phyloP scores from a whole-genome alignment of 129 eudicot genomes.

The Centella asiatica region DNA sequence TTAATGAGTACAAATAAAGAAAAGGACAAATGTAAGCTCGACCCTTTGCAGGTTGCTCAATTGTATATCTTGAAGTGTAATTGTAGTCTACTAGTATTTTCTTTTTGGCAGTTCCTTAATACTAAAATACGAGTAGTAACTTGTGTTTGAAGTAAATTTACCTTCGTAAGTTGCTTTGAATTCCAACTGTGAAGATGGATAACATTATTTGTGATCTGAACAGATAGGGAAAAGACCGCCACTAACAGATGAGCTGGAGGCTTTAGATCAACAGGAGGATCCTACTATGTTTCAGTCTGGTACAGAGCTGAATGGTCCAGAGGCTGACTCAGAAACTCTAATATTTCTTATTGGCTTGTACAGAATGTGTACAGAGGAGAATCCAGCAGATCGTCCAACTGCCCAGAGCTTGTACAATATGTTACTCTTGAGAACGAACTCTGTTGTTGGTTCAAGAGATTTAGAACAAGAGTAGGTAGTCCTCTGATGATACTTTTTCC shows the following conservation, averaged over 20 bases:
- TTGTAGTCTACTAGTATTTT: too few relatives aligned
- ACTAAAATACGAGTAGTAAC: too few relatives aligned
- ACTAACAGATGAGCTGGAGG: conserved; percentile 61
- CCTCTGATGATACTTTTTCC: neutral
- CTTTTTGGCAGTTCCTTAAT: too few relatives aligned
- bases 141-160: neutral
- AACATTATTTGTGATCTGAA: conserved; percentile 5
- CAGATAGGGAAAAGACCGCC: conserved; percentile 82
- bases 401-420: conserved; percentile 47
- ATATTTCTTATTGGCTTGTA: conserved; percentile 52
- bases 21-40: too few relatives aligned
- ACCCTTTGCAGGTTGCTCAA: too few relatives aligned
- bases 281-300: conserved; percentile 19
- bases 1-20: too few relatives aligned
- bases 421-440: conserved; percentile 33
- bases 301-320: conserved; percentile 19
- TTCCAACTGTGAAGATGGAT: neutral
- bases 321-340: conserved; percentile 28
- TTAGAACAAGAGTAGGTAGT: conserved; percentile 14
- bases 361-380: conserved; percentile 56
- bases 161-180: neutral
- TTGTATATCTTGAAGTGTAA: too few relatives aligned
- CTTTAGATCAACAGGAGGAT: conserved; percentile 30
- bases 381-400: conserved; percentile 70
- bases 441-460: conserved; percentile 13